Evolutionary conservation across 345 rosid species (phyloP), one percentile per base, ranked within the genome.

Genomic region (Cardamine occulta): DNA sequence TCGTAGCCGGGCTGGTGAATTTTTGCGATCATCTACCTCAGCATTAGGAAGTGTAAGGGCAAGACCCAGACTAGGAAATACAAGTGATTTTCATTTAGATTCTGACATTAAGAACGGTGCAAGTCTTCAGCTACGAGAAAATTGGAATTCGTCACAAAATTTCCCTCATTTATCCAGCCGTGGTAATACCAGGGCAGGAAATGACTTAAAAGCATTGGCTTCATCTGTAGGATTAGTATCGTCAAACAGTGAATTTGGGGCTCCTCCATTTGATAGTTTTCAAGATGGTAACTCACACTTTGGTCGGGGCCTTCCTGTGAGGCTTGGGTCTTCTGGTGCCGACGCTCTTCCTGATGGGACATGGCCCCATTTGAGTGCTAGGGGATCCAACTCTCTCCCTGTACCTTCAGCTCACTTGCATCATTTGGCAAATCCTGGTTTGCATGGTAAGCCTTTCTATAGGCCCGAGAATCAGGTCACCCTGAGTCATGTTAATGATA

Each of bases 281-380:
- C 84, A 71, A 26, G 90, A 85, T 68, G 66, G 70, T 69, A 88
- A 77, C 53, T 61, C 80, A 47, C 87, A 75, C 31, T 77, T 79
- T 63, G 70, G 79, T 58, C 82, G 84, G 78, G 80, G 81, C 18
- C 79, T 84, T 14, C 40, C 79, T 21, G 48, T 70, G 60, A 86
- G 87, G 73, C 17, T 75, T 34, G 79, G 84, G 68, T 82, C 85
- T 65, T 81, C 93, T 47, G 74, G 75, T 76, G 62, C 80, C 1
- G 90, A 83, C 52, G 74, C 82, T 53, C 65, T 54, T 69, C 69
- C 77, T 54, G 74, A 75, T 60, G 88, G 86, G 45, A 45, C 66
- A 52, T 84, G 96, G 96, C 86, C 89, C 74, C 81, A 83, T n/a
- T 61, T 80, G 55, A 83, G 86, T 83, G 79, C 42, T 68, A 86